Evolutionary conservation across 257 asterid species (phyloP).

Genomic region (Cruciata laevipes): DNA sequence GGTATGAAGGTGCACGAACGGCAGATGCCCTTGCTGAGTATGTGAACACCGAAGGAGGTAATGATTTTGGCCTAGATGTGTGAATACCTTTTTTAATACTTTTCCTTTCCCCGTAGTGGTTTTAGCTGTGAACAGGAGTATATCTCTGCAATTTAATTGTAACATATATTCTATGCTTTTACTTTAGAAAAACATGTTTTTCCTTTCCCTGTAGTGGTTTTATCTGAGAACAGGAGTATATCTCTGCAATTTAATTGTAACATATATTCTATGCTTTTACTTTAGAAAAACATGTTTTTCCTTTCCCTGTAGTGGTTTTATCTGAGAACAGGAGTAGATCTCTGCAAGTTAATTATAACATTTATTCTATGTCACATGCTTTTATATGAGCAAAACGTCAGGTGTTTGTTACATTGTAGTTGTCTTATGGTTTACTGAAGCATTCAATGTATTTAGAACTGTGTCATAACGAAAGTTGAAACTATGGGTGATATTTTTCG

Average conservation of each 20-base stretch:
- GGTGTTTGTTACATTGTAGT: neutral
- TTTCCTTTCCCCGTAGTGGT: neutral
- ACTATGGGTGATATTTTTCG: neutral
- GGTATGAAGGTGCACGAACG: slow-evolving; percentile 78
- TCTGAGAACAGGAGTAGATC: neutral
- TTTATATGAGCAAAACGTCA: neutral
- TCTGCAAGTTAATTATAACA: neutral
- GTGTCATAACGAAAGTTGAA: neutral
- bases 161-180: neutral
- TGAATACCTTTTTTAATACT: neutral
- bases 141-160: neutral
- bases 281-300: too few species aligned
- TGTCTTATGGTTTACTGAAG: neutral
- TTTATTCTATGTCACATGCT: neutral
- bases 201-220: too few species aligned
- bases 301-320: neutral
- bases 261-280: too few species aligned
- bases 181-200: neutral
- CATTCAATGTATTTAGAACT: neutral
- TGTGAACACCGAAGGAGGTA: slow-evolving; percentile 82
- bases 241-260: too few species aligned
- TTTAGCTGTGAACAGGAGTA: neutral
- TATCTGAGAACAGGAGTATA: too few species aligned
- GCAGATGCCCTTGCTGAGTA: slow-evolving; percentile 79
- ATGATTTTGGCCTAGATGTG: slow-evolving; percentile 6